phyloP scores from a whole-genome alignment of 2,329 filamentous ascomycete genomes.

The Nigrospora sphaerica region DNA sequence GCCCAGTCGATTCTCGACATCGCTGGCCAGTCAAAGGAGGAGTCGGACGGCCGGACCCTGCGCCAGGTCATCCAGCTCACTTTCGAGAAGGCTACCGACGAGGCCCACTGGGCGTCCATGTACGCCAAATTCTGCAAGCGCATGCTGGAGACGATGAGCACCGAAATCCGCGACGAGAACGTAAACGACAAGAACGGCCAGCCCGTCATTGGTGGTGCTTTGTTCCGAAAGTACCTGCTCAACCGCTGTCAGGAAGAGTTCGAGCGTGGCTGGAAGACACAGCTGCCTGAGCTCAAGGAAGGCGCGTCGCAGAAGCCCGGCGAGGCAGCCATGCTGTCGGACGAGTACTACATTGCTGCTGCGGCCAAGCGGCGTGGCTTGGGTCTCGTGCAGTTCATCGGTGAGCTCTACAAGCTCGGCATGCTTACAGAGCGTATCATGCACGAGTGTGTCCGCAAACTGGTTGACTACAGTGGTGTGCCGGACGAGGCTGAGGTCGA shows the following conservation, averaged over 20 bases:
- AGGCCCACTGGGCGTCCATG: constrained; percentile 97
- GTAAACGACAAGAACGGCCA: constrained; percentile 87
- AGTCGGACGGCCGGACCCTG: constrained; percentile 86
- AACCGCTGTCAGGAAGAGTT: constrained; percentile 99
- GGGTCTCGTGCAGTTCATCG: constrained; percentile 97
- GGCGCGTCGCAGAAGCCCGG: constrained; percentile 53
- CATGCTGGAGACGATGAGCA: constrained; percentile 92
- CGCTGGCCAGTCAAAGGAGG: constrained; percentile 90
- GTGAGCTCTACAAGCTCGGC: constrained; percentile 95
- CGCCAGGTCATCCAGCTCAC: constrained; percentile 98
- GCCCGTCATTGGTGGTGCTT: constrained; percentile 81
- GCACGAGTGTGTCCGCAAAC: constrained; percentile 97
- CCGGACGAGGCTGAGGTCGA: constrained; percentile 96
- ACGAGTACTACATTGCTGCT: constrained; percentile 92
- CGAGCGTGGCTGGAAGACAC: constrained; percentile 92
- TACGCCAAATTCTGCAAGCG: constrained; percentile 98
- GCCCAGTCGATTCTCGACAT: constrained; percentile 89
- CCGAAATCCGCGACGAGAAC: constrained; percentile 90
- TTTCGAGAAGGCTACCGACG: constrained; percentile 97
- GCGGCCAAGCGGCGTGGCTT: constrained; percentile 95
- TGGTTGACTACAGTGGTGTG: constrained; percentile 88
- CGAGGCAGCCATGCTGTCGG: constrained; percentile 79
- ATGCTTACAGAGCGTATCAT: constrained; percentile 99
- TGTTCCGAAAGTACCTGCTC: constrained; percentile 97
- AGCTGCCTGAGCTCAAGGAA: constrained; percentile 70